These are phyloP conservation scores for Coriaria nepalensis DNA, from an alignment of 306 rosid genomes.

Conservation along the genomic window DNA sequence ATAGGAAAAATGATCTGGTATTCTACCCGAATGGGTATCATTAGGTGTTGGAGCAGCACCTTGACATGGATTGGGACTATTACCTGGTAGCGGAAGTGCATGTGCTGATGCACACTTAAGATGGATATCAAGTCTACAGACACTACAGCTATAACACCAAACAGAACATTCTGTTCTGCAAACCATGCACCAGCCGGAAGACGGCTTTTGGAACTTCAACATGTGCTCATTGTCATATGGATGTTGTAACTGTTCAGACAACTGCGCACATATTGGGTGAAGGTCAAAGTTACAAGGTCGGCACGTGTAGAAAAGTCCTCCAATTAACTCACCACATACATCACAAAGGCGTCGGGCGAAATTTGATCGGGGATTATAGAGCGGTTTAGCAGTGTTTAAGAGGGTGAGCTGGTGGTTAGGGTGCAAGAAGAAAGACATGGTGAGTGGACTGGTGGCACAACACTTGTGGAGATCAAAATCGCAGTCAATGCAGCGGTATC, in stretches of 20 bases:
- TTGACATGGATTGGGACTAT: no score
- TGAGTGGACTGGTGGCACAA: neutral
- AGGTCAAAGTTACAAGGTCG: neutral
- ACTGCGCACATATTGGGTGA: conserved; percentile 2
- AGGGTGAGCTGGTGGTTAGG: conserved; percentile 1
- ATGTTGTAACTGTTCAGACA: neutral
- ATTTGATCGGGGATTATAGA: neutral
- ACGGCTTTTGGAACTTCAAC: no score
- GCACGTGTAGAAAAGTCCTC: neutral
- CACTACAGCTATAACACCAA: neutral
- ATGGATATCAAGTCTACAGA: conserved; percentile 5
- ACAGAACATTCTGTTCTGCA: neutral
- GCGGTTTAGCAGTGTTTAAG: neutral
- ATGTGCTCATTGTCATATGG: no score
- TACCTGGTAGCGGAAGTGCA: no score
- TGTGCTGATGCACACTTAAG: neutral
- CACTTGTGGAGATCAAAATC: conserved; percentile 4
- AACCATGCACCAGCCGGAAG: no score
- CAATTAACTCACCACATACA: neutral
- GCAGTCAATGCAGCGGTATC: conserved; percentile 5
- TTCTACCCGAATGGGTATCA: no score
- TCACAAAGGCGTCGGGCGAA: neutral
- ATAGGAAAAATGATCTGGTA: no score
- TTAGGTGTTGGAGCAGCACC: no score
- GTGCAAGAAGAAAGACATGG: conserved; percentile 1